These are phyloP conservation scores for Bolboschoenus planiculmis DNA, from an alignment of 176 grass and related monocot species.

Conservation along the genomic window DNA sequence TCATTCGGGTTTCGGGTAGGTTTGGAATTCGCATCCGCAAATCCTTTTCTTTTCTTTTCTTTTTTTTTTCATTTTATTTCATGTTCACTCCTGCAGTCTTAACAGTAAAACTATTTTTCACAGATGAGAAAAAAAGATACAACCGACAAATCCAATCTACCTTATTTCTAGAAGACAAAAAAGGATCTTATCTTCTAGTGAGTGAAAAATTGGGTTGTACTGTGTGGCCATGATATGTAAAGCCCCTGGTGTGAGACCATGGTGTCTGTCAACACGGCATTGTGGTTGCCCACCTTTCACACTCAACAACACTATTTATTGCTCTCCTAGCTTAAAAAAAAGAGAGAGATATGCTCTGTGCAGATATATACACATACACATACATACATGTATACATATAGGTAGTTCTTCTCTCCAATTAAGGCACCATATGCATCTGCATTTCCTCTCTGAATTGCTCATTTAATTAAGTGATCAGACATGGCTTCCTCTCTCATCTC, in stretches of 20 bases:
- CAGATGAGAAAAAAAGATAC: not conserved
- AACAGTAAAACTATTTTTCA: not conserved
- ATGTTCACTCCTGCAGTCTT: not conserved
- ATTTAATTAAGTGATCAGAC: not conserved
- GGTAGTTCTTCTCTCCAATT: not conserved
- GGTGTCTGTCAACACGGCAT: slow-evolving; percentile 12
- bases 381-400: not conserved
- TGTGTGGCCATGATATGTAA: not conserved
- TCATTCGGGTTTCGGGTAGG: not conserved
- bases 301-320: slow-evolving; percentile 1
- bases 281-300: not conserved
- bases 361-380: not conserved
- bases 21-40: not conserved
- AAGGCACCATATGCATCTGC: not conserved
- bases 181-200: not conserved
- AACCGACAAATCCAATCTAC: not conserved
- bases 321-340: not conserved
- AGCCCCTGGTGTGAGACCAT: not conserved
- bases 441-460: not conserved
- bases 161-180: not conserved
- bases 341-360: not conserved
- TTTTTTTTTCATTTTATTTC: not conserved
- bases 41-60: no score
- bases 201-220: not conserved
- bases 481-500: slow-evolving; percentile 9